Base-by-base conservation (phyloP, 2,329 filamentous ascomycete genomes). In the Claviceps maximensis region DNA sequence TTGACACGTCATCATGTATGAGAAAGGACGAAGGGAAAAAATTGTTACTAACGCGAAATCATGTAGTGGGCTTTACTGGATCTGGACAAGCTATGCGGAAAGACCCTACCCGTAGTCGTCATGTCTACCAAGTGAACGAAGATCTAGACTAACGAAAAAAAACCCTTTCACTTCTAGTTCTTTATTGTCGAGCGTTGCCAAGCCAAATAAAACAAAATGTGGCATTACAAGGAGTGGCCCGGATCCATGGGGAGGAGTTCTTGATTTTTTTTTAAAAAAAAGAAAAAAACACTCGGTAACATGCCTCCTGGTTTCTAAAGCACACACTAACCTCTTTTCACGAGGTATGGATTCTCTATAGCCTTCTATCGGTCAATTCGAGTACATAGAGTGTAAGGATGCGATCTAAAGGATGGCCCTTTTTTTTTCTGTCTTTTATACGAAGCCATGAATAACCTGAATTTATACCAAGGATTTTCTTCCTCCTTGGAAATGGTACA, bases 41-140 rank as follows among this genome's bases (percentile, higher is more conserved):
- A 21, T 10, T 21, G 17, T n/a, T 44, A 52, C 65, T 65, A 54
- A 65, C 55, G 27, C 15, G 33, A 17, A 15, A 21, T 48, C 7
- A 59, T 36, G 1, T 25, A 96, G 93, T 98, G 64, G 93, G 93
- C 36, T 96, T 98, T 65, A 95, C 89, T 9, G 93, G 93, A 57
- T 96, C 90, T 52, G 93, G 93, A 55, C 89, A 95, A 70, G 79
- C 86, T 59, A 97, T 97, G 93, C 87, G 89, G 61, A 96, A 95
- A 69, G 93, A 96, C 65, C 81, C 82, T 48, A 82, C 84, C 57
- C 79, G 90, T 63, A 85, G 80, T 66, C 84, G 89, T 62, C 89
- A 95, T 65, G 84, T 93, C 59, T 94, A 95, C 69, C 82, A 91
- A 68, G 77, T 83, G 60, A 83, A 79, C 62, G 84, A 86, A 53